Percentiles rank a stretch among this genome's conserved stretches.
These are phyloP conservation scores for Chondrus crispus DNA, from an alignment of 23 red algal species.

Conservation along the genomic window DNA sequence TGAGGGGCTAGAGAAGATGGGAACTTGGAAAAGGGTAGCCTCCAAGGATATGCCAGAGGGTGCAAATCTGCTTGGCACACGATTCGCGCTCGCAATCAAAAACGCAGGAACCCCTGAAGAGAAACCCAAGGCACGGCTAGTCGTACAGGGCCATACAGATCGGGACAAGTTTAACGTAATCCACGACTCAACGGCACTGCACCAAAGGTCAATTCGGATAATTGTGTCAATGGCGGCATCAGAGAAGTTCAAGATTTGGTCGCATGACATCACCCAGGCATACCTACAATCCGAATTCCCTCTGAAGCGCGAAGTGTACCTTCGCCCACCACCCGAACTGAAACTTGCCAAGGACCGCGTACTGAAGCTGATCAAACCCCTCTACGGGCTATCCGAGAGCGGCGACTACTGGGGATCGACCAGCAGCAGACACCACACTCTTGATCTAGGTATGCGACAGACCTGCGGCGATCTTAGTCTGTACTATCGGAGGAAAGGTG, in stretches of 20 bases:
- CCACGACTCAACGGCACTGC: not conserved
- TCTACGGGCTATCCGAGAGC: not conserved
- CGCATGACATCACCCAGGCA: conserved; percentile 1
- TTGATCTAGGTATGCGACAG: not conserved
- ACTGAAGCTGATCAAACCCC: not conserved
- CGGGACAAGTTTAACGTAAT: not conserved
- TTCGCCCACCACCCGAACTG: not conserved
- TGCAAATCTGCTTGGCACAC: not conserved
- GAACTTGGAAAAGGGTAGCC: not conserved
- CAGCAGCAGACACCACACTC: not conserved
- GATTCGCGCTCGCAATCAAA: not conserved
- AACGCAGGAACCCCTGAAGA: not conserved
- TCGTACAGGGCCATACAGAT: conserved; percentile 24
- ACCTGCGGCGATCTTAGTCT: not conserved
- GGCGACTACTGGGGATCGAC: not conserved
- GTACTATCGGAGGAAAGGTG: not conserved
- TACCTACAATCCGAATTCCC: not conserved
- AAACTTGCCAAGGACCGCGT: not conserved
- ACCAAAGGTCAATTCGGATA: not conserved
- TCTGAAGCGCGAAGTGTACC: not conserved
- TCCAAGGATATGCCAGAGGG: not conserved
- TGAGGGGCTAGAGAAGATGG: not conserved
- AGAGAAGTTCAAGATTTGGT: not conserved
- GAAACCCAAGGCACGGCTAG: not conserved
- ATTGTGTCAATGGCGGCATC: not conserved